These are phyloP conservation scores for Notholithocarpus densiflorus DNA, from an alignment of 306 rosid species.

Conservation along the genomic window DNA sequence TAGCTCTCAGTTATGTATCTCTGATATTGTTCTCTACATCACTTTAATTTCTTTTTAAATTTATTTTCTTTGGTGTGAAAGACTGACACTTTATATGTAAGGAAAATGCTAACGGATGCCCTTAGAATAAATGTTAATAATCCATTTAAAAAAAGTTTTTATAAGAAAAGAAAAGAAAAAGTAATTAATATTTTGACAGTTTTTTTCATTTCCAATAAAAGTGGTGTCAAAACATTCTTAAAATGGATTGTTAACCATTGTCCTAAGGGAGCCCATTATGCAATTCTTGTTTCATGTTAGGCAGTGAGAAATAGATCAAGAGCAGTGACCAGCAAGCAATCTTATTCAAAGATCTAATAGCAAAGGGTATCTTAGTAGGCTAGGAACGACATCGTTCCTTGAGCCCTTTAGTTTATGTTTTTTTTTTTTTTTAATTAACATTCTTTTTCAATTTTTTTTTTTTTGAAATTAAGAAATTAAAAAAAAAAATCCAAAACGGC, in stretches of 20 bases:
- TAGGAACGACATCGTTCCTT: too few relatives aligned
- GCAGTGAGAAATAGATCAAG: constrained; percentile 56
- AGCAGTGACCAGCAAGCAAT: constrained; percentile 69
- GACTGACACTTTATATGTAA: not conserved
- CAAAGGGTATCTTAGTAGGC: constrained; percentile 32
- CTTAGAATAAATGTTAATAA: rapidly evolving
- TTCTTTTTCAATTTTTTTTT: too few relatives aligned
- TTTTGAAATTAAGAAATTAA: too few relatives aligned
- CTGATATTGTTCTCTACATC: not conserved
- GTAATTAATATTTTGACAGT: too few relatives aligned
- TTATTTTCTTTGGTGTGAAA: not conserved
- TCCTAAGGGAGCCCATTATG: rapidly evolving
- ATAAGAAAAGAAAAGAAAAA: too few relatives aligned
- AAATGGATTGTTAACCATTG: too few relatives aligned
- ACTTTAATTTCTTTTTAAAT: not conserved
- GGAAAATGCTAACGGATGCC: too few relatives aligned
- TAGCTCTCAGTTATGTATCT: constrained; percentile 12
- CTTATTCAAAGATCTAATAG: constrained; percentile 49
- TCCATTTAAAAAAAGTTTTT: too few relatives aligned
- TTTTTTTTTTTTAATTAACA: too few relatives aligned
- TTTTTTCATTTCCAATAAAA: too few relatives aligned
- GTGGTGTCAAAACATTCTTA: rapidly evolving
- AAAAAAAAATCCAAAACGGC: too few relatives aligned
- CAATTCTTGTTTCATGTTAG: not conserved
- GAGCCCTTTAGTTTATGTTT: too few relatives aligned